phyloP scores from a whole-genome alignment of 768 basidiomycete species.

The Russula brevipes region DNA sequence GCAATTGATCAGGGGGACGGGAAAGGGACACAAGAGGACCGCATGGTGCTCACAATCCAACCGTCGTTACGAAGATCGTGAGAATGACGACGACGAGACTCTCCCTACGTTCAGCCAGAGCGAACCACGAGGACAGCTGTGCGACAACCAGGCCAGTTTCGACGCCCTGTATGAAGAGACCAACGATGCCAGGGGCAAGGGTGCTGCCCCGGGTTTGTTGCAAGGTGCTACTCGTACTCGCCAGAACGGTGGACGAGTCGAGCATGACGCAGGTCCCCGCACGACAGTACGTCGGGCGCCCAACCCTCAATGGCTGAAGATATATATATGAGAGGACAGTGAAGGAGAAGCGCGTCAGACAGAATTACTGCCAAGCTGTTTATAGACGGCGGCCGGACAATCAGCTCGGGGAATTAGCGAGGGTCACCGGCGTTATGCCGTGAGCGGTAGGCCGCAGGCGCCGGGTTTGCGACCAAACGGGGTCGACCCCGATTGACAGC shows the following conservation, averaged over 20 bases:
- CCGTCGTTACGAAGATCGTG: not conserved
- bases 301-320: not conserved
- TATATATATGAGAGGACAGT: not conserved
- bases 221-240: no score
- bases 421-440: no score
- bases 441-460: no score
- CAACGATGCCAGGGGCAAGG: not conserved
- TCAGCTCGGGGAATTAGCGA: no score
- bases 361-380: no score
- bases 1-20: not conserved
- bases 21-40: not conserved
- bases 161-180: slow-evolving; percentile 14
- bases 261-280: not conserved
- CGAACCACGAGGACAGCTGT: not conserved
- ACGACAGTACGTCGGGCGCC: no score
- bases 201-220: not conserved
- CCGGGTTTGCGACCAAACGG: no score
- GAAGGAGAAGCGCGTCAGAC: not conserved
- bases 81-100: not conserved
- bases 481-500: no score
- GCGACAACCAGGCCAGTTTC: slow-evolving; percentile 7
- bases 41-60: not conserved
- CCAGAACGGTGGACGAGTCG: no score
- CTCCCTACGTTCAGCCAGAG: not conserved
- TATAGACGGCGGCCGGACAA: no score